Evolutionary conservation across 208 protist genomes (phyloP).

Genomic region (Acanthamoeba lenticulata): DNA sequence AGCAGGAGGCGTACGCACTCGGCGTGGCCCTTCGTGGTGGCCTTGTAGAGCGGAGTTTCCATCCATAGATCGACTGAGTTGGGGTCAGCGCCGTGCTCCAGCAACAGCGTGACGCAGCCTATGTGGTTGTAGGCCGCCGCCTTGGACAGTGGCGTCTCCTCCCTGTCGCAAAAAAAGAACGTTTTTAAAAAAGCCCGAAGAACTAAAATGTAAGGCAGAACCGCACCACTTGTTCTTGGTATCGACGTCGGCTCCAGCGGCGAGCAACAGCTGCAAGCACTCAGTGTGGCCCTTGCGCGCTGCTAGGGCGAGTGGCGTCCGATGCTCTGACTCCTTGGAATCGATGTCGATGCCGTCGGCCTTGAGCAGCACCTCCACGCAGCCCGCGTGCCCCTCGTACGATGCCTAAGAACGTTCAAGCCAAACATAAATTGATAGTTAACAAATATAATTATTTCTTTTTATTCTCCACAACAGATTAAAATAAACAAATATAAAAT

Average conservation of each 20-base stretch:
- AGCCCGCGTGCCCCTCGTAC: constrained; percentile 1
- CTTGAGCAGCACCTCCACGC: neutral
- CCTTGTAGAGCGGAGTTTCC: constrained; percentile 16
- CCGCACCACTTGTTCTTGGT: constrained; percentile 44
- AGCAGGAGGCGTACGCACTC: neutral
- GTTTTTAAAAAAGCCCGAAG: no score
- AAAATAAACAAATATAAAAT: neutral
- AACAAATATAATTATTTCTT: neutral
- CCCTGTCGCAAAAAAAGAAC: neutral
- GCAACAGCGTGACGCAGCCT: neutral
- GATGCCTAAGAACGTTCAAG: neutral
- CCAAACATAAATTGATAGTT: neutral
- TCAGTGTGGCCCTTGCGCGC: constrained; percentile 43
- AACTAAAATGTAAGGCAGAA: no score
- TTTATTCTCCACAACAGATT: neutral
- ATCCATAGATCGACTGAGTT: neutral
- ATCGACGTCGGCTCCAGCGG: constrained; percentile 36
- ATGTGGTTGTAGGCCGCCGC: constrained; percentile 48
- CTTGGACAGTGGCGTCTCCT: constrained; percentile 18
- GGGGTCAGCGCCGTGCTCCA: neutral
- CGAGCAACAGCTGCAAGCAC: neutral
- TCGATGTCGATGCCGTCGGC: constrained; percentile 14
- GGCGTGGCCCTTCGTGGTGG: neutral
- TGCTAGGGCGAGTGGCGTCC: constrained; percentile 26
- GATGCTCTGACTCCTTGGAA: neutral